Conservation (phyloP, 116 monocot genomes). For the Posidonia oceanica region DNA sequence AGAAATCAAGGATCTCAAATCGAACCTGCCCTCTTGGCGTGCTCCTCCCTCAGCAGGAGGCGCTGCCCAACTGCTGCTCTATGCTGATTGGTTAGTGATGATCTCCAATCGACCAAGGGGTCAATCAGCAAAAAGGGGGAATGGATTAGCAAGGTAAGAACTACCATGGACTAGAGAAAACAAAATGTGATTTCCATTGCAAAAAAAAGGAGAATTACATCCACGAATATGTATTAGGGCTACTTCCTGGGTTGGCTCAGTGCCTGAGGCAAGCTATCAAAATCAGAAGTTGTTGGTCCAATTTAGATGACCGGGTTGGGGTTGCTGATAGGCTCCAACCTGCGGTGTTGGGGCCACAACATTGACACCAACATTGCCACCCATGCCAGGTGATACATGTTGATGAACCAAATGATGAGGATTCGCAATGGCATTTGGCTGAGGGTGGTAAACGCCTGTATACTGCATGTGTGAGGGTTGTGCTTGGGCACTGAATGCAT, state of each 20-base stretch:
- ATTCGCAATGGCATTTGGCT: constrained; percentile 23
- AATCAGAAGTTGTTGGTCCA: constrained; percentile 56
- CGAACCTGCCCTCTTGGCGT: too few species aligned
- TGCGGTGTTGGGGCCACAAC: constrained; percentile 28
- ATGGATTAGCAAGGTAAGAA: too few species aligned
- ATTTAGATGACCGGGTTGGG: constrained; percentile 51
- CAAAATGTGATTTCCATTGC: too few species aligned
- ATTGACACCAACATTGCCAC: constrained; percentile 32
- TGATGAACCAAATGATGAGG: constrained; percentile 50
- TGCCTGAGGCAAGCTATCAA: background rate
- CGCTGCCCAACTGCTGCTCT: too few species aligned
- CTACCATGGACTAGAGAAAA: too few species aligned
- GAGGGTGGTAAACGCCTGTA: constrained; percentile 38
- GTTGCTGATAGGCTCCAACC: constrained; percentile 53
- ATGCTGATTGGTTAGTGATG: too few species aligned
- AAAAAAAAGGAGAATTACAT: too few species aligned
- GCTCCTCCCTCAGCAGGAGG: too few species aligned
- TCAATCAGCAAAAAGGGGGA: too few species aligned
- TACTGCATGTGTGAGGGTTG: constrained; percentile 36
- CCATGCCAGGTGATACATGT: constrained; percentile 21
- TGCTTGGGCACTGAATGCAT: constrained; percentile 24
- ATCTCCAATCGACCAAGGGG: too few species aligned
- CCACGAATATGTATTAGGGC: background rate
- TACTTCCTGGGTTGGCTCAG: background rate
- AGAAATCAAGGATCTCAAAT: too few species aligned